Conservation (phyloP, 2,329 filamentous ascomycete genomes). For the Fusarium agapanthi region DNA sequence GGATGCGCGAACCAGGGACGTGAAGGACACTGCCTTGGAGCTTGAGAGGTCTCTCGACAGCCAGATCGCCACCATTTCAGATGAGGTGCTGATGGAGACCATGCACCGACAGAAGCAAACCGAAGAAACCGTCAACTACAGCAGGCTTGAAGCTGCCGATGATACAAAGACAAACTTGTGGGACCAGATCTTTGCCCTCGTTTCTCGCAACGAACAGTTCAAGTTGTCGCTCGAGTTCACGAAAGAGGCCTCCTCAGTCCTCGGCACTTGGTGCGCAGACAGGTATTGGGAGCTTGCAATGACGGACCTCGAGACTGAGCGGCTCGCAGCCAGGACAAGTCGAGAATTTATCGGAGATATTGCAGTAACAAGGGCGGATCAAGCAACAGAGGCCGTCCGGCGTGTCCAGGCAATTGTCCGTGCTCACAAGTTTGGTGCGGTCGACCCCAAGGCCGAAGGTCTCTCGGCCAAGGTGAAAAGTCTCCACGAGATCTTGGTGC, state of each 20-base stretch:
- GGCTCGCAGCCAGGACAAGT: constrained; percentile 66
- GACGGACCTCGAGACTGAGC: constrained; percentile 67
- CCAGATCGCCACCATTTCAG: constrained; percentile 78
- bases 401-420: constrained; percentile 66
- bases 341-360: constrained; percentile 41
- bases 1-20: constrained; percentile 76
- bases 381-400: constrained; percentile 64
- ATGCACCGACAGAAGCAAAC: constrained; percentile 51
- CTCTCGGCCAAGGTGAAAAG: constrained; percentile 78
- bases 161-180: constrained; percentile 72
- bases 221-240: constrained; percentile 67
- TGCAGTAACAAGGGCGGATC: constrained; percentile 47
- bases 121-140: constrained; percentile 59
- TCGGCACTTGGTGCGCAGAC: constrained; percentile 89
- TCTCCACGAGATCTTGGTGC: constrained; percentile 67
- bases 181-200: constrained; percentile 58
- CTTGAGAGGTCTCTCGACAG: constrained; percentile 82
- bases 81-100: constrained; percentile 46
- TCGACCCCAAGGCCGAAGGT: constrained; percentile 43
- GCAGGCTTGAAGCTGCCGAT: constrained; percentile 52
- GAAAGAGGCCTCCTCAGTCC: constrained; percentile 65
- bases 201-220: constrained; percentile 58
- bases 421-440: constrained; percentile 55
- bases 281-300: constrained; percentile 79
- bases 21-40: constrained; percentile 73